Evolutionary conservation across 768 basidiomycete genomes (phyloP), one percentile per base, ranked within the genome.

Genomic region (Dacryopinax spathularia): DNA sequence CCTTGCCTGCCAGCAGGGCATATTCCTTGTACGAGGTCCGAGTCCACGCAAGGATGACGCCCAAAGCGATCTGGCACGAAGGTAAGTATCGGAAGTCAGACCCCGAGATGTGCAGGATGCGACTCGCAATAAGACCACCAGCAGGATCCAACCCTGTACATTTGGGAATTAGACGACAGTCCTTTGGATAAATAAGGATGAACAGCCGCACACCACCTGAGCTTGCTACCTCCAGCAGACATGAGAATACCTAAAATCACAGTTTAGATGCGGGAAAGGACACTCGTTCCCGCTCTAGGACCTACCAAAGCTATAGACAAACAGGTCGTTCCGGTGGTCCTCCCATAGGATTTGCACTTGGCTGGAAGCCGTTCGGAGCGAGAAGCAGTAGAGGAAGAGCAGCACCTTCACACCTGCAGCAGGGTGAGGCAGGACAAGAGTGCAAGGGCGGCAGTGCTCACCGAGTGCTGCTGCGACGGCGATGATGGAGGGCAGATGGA

Each of bases 341-440:
- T 96, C 90, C 92, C 91, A 97, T 31, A 96, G 81, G n/a, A 96
- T 84, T 48, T 83, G 82, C 1, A 99, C 95, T 74, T 99, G 96
- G 69, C 89, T 93, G 5, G 89, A 92, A 66, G 82, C 83, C 33
- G 80, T 81, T 31, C 90, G 84, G 44, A 95, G 79, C 2, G 89
- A 80, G 69, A 77, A 83, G 73, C 93, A 93, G 75, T 92, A 96
- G 2, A 92, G 35, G 76, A 98, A 98, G 41, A 99, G 81, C 0
- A 85, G 43, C 48, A 91, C 79, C 74, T 99, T 99, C 66, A 89
- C 84, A 60, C 81, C 90, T 92, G 65, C 29, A 13, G 56, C 22
- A 33, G 33, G n/a, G 59, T 60, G 34, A 60, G 65, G 13, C 62
- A 59, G 61, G 34, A 18, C 18, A 62, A 59, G 22, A 60, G 60